Base-by-base conservation (phyloP, 495 filamentous ascomycete species). In the Aspergillus asperescens region DNA sequence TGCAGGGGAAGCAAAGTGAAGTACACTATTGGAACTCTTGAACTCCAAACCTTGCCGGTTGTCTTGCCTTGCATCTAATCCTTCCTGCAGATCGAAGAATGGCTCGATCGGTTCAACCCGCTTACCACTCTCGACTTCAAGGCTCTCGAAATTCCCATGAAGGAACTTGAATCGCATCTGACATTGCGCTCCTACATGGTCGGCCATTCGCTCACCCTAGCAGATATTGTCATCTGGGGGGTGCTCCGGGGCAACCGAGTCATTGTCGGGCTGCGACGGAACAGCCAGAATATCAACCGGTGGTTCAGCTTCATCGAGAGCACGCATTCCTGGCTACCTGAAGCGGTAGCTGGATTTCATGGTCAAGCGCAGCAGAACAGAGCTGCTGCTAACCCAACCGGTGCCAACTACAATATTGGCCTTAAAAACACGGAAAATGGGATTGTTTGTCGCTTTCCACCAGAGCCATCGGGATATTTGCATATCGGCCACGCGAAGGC, bases 401-500 rank as follows among this genome's bases (percentile, higher is more conserved):
- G 90, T 50, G 90, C 79, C 22, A 94, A 78, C 74, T 98, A 94
- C 70, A 89, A 93, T 60, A 88, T 98, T 65, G 87, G 85, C 2
- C 79, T 98, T 16, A 83, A 85, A 51, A 85, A 94, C 61, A 85
- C 82, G 13, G 88, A 88, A 27, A 87, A 93, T 65, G 93, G 93
- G 7, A 90, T 97, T 24, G 88, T 97, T 22, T 93, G 89, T 20
- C 77, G 94, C 53, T 98, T 98, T 73, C 85, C 92, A 12, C 93
- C 93, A 1, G 93, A 98, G 82, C 93, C 93, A 55, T 96, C 92
- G 48, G 90, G 90, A 22, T 95, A 95, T 58, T 82, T 95, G 25
- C 90, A 95, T 69, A 94, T 95, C 51, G 91, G 91, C 46, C 91
- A 95, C 68, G 89, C 88, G 44, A 96, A 95, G 71, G 91, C 91